Evolutionary conservation across 2,329 filamentous ascomycete genomes (phyloP).

Genomic region (Aspergillus aculeatinus): DNA sequence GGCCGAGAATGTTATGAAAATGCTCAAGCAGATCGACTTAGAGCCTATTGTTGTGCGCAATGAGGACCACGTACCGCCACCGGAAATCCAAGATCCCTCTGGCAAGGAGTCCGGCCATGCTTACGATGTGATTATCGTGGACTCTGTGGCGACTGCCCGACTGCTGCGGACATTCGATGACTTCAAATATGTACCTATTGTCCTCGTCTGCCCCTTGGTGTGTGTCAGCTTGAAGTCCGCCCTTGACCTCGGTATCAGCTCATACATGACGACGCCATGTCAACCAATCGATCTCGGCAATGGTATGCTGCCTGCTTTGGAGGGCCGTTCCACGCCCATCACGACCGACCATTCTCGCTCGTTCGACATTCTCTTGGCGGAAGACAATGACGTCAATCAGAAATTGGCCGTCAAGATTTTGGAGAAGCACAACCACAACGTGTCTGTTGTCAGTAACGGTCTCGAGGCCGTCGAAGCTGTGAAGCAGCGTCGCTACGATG

Average conservation of each 20-base stretch:
- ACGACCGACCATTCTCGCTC: slow-evolving; percentile 92
- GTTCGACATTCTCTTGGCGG: slow-evolving; percentile 90
- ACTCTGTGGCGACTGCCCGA: slow-evolving; percentile 88
- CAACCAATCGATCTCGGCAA: slow-evolving; percentile 92
- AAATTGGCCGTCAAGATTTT: slow-evolving; percentile 93
- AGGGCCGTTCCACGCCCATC: slow-evolving; percentile 86
- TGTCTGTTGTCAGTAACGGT: slow-evolving; percentile 83
- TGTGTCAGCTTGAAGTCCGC: slow-evolving; percentile 92
- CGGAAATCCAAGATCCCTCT: slow-evolving; percentile 53
- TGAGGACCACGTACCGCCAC: slow-evolving; percentile 63
- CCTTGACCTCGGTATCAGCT: slow-evolving; percentile 93
- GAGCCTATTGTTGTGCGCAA: slow-evolving; percentile 80
- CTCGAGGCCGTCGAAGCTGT: slow-evolving; percentile 90
- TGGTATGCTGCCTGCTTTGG: slow-evolving; percentile 90
- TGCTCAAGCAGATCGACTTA: slow-evolving; percentile 76
- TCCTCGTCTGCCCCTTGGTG: slow-evolving; percentile 83
- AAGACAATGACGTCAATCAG: slow-evolving; percentile 98
- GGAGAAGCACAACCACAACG: slow-evolving; percentile 80
- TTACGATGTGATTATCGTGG: slow-evolving; percentile 94
- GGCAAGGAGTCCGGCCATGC: slow-evolving; percentile 55
- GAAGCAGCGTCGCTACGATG: slow-evolving; percentile 88
- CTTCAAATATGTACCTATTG: slow-evolving; percentile 97
- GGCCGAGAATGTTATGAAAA: slow-evolving; percentile 71
- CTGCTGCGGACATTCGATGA: slow-evolving; percentile 82
- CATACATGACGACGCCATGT: slow-evolving; percentile 97